Evolutionary conservation across 2,329 filamentous ascomycete genomes (phyloP).

Genomic region (Epicoccum nigrum): DNA sequence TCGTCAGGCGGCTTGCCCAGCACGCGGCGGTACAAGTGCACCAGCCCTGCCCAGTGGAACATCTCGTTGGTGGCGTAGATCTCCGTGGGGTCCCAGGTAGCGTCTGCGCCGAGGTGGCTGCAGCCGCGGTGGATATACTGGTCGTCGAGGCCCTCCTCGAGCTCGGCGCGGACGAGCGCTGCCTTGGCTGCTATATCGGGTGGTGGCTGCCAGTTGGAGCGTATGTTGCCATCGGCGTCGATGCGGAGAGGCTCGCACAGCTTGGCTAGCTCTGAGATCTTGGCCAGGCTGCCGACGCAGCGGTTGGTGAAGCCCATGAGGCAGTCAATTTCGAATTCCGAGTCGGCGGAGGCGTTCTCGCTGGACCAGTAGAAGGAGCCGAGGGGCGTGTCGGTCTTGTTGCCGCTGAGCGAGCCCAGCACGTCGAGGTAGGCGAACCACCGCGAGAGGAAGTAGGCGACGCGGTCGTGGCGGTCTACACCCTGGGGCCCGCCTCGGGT

Average conservation of each 20-base stretch:
- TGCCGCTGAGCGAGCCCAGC: slow-evolving; percentile 72
- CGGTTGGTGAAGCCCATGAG: slow-evolving; percentile 78
- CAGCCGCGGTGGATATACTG: slow-evolving; percentile 49
- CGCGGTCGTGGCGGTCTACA: slow-evolving; percentile 56
- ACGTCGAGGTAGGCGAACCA: slow-evolving; percentile 89
- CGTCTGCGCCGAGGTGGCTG: slow-evolving; percentile 48
- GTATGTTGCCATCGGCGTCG: slow-evolving; percentile 57
- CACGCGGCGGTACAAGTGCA: slow-evolving; percentile 77
- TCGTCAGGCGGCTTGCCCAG: slow-evolving; percentile 66
- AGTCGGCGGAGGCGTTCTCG: slow-evolving; percentile 58
- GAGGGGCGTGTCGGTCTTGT: slow-evolving; percentile 52
- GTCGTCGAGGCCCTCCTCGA: slow-evolving; percentile 60
- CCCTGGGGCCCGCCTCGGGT: slow-evolving; percentile 66
- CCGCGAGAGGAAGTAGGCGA: slow-evolving; percentile 75
- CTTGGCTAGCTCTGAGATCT: slow-evolving; percentile 73
- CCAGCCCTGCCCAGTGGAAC: slow-evolving; percentile 78
- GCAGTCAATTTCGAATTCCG: slow-evolving; percentile 76
- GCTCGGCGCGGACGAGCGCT: slow-evolving; percentile 63
- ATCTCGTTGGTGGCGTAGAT: slow-evolving; percentile 76
- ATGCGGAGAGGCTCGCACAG: slow-evolving; percentile 71
- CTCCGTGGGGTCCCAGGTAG: slow-evolving; percentile 63
- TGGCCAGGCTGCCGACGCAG: slow-evolving; percentile 72
- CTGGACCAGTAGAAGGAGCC: slow-evolving; percentile 51
- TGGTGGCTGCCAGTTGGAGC: slow-evolving; percentile 64
- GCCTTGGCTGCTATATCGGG: slow-evolving; percentile 63